These are phyloP conservation scores for Diaporthe sp. DNA, from an alignment of 2,329 filamentous ascomycete species.

Conservation along the genomic window DNA sequence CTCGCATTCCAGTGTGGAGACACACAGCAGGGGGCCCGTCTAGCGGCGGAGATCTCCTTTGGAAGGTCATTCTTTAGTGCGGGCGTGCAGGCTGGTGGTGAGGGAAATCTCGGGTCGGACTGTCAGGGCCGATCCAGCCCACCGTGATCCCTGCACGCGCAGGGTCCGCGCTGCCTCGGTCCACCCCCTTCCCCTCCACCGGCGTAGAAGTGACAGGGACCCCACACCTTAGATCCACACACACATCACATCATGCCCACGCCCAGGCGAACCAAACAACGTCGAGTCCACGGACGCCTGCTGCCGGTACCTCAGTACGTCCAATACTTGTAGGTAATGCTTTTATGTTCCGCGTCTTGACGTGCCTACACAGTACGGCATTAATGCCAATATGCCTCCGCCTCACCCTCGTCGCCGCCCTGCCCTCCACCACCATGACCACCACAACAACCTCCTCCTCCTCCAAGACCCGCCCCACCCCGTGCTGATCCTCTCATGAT, in stretches of 20 bases:
- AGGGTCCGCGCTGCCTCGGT: constrained; percentile 13
- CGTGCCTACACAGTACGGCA: background rate
- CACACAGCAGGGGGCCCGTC: constrained; percentile 25
- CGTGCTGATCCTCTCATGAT: constrained; percentile 19
- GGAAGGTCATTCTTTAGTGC: constrained; percentile 12
- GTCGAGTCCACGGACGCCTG: constrained; percentile 3
- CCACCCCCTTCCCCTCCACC: background rate
- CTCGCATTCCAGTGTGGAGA: constrained; percentile 28
- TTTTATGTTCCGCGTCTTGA: background rate
- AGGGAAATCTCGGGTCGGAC: constrained; percentile 37
- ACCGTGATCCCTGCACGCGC: constrained; percentile 13
- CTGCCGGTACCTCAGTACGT: constrained; percentile 10
- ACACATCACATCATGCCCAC: constrained; percentile 20
- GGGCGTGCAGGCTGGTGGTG: constrained; percentile 17
- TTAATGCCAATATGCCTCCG: background rate
- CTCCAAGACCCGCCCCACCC: background rate
- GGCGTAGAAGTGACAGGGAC: constrained; percentile 10
- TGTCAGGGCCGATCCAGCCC: constrained; percentile 29
- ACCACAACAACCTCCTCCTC: background rate
- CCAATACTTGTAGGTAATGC: constrained; percentile 27
- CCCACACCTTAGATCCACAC: constrained; percentile 23
- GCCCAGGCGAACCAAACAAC: constrained; percentile 8
- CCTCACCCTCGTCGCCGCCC: background rate
- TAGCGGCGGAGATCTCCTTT: constrained; percentile 28
- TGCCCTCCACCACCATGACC: background rate